phyloP scores from a whole-genome alignment of 208 protist genomes.

The Kentomonas sorsogonicus region DNA sequence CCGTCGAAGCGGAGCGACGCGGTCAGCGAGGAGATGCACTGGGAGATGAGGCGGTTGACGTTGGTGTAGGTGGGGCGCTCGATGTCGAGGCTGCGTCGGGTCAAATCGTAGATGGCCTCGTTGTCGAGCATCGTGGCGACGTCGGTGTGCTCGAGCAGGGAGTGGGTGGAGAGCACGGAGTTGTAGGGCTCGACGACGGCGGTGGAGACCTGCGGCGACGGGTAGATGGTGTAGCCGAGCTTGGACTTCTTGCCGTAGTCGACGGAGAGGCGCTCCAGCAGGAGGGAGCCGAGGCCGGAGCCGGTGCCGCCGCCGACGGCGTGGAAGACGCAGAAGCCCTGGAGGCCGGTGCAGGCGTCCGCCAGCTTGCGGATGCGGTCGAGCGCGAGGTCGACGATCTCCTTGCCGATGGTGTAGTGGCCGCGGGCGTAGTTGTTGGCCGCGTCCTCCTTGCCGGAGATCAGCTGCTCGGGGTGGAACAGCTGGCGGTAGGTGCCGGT shows the following conservation, averaged over 20 bases:
- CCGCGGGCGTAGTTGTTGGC: slow-evolving; percentile 98
- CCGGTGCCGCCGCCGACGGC: slow-evolving; percentile 98
- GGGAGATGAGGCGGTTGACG: slow-evolving; percentile 95
- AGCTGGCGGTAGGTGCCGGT: slow-evolving; percentile 93
- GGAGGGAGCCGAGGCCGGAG: slow-evolving; percentile 95
- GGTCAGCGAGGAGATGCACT: slow-evolving; percentile 95
- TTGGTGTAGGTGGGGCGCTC: slow-evolving; percentile 95
- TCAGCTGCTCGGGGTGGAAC: slow-evolving; percentile 97
- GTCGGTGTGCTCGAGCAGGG: slow-evolving; percentile 93
- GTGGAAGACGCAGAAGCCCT: slow-evolving; percentile 99
- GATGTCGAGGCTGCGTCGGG: slow-evolving; percentile 89
- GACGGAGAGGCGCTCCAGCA: slow-evolving; percentile 94
- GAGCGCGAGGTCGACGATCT: slow-evolving; percentile 93
- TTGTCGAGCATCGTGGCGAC: slow-evolving; percentile 95
- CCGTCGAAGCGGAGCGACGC: slow-evolving; percentile 95
- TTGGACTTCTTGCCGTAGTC: slow-evolving; percentile 96
- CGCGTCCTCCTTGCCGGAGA: slow-evolving; percentile 97
- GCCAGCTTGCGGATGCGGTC: slow-evolving; percentile 96
- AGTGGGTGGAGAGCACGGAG: slow-evolving; percentile 93
- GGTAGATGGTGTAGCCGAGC: slow-evolving; percentile 93
- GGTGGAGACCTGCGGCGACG: slow-evolving; percentile 94
- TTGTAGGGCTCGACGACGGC: slow-evolving; percentile 98
- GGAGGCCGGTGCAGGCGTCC: slow-evolving; percentile 97
- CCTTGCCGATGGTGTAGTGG: slow-evolving; percentile 98
- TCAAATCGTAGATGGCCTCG: slow-evolving; percentile 96